A percentile compares a stretch with the other conserved stretches of the same genome.
Evolutionary conservation across 176 grass and related monocot genomes (phyloP).

Genomic region (Puccinellia tenuiflora): DNA sequence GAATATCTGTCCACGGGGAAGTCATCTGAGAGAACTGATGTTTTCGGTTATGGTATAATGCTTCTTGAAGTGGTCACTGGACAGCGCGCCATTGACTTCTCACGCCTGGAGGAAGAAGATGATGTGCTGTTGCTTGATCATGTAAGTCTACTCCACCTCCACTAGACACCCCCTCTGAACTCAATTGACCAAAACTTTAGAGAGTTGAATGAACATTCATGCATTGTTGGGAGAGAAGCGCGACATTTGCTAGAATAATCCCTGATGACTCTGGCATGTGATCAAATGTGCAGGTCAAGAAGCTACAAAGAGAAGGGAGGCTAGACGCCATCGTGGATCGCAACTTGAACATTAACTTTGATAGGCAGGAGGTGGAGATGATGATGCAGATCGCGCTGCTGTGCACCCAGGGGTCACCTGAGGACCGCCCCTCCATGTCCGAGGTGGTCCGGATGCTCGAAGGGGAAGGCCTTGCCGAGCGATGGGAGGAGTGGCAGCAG

Average conservation of each 20-base stretch:
- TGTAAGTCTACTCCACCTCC: slow-evolving; percentile 35
- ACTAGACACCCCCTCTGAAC: background rate
- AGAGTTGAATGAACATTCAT: background rate
- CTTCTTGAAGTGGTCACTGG: slow-evolving; percentile 91
- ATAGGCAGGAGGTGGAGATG: slow-evolving; percentile 70
- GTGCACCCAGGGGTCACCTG: slow-evolving; percentile 80
- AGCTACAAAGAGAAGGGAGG: slow-evolving; percentile 75
- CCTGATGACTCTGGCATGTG: background rate
- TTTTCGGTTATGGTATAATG: slow-evolving; percentile 97
- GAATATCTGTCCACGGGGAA: slow-evolving; percentile 97
- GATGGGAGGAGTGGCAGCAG: slow-evolving; percentile 97
- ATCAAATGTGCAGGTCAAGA: slow-evolving; percentile 59
- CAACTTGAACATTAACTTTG: slow-evolving; percentile 47
- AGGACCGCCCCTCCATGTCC: slow-evolving; percentile 89
- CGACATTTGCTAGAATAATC: background rate
- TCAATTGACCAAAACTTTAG: background rate
- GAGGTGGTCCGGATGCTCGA: slow-evolving; percentile 93
- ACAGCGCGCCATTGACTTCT: slow-evolving; percentile 91
- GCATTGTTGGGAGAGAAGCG: background rate
- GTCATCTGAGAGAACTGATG: slow-evolving; percentile 88
- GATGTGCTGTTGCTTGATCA: slow-evolving; percentile 91
- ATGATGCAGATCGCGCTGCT: slow-evolving; percentile 88
- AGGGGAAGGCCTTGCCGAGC: slow-evolving; percentile 84
- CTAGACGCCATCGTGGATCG: slow-evolving; percentile 61
- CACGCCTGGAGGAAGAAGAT: slow-evolving; percentile 91